Percentiles rank a stretch among this genome's conserved stretches.
phyloP scores from a whole-genome alignment of 306 rosid genomes.

The Malus sylvestris region DNA sequence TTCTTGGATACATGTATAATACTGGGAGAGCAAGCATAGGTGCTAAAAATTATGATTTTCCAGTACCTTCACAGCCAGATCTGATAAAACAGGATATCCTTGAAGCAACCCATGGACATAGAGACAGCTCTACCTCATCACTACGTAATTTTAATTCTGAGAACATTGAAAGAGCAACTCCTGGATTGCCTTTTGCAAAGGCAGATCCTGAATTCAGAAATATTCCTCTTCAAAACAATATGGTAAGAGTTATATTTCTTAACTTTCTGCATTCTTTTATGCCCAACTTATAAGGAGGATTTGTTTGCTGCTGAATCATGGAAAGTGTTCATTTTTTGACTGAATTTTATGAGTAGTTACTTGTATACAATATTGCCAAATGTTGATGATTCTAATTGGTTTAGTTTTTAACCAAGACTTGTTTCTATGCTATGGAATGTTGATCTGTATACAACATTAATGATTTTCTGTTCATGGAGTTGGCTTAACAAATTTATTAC shows the following conservation, averaged over 20 bases:
- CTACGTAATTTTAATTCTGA: constrained; percentile 22
- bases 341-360: neutral
- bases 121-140: constrained; percentile 20
- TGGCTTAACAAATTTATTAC: neutral
- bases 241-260: constrained; percentile 20
- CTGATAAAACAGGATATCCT: constrained; percentile 22
- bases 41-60: constrained; percentile 26
- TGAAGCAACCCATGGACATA: constrained; percentile 29
- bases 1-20: constrained; percentile 25
- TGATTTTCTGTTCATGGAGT: neutral
- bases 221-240: constrained; percentile 26
- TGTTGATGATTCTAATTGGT: neutral
- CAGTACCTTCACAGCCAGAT: constrained; percentile 30
- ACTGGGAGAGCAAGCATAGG: constrained; percentile 16
- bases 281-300: neutral
- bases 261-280: neutral
- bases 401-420: neutral
- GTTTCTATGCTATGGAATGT: neutral
- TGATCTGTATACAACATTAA: neutral
- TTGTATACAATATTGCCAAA: neutral
- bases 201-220: constrained; percentile 28
- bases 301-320: neutral
- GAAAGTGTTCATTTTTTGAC: neutral
- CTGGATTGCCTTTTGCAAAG: constrained; percentile 37
- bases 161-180: constrained; percentile 21